phyloP scores from a whole-genome alignment of 441 rosid genomes.

The Daphne laureola region DNA sequence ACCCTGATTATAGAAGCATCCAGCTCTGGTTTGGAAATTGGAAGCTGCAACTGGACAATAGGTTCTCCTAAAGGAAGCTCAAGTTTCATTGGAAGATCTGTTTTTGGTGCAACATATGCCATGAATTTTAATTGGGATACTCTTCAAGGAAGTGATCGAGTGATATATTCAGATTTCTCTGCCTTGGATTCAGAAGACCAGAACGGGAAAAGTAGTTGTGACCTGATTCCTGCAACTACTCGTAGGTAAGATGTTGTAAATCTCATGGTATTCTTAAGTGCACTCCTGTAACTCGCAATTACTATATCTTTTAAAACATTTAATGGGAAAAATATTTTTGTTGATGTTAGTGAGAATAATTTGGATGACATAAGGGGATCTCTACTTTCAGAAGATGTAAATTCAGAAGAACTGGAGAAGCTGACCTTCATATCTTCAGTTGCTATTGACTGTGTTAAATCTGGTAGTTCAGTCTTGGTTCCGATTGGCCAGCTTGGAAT shows the following conservation, averaged over 20 bases:
- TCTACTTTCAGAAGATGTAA: constrained; percentile 35
- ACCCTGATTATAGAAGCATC: constrained; percentile 47
- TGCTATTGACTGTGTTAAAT: constrained; percentile 47
- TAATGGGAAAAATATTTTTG: too few species aligned
- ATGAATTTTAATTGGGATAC: constrained; percentile 47
- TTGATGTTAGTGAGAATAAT: constrained; percentile 14
- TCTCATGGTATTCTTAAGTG: too few species aligned
- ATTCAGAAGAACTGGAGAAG: constrained; percentile 56
- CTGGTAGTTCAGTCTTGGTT: constrained; percentile 77
- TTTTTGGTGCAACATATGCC: constrained; percentile 49
- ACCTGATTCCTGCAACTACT: constrained; percentile 20
- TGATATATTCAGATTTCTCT: constrained; percentile 58
- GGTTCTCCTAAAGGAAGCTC: constrained; percentile 44
- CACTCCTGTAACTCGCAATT: too few species aligned
- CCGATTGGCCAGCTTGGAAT: constrained; percentile 45
- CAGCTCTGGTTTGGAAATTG: constrained; percentile 86
- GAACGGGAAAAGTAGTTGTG: constrained; percentile 15
- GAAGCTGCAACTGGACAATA: constrained; percentile 76
- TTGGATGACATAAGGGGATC: constrained; percentile 29
- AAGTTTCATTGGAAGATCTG: constrained; percentile 50
- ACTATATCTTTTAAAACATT: background rate
- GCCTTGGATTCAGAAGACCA: constrained; percentile 30
- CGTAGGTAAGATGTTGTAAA: constrained; percentile 29
- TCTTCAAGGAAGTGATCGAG: constrained; percentile 43
- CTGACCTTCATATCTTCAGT: constrained; percentile 65